Percentiles rank a stretch among this genome's conserved stretches.
Evolutionary conservation across 495 filamentous ascomycete species (phyloP).

Genomic region (Aspergillus heteromorphus): DNA sequence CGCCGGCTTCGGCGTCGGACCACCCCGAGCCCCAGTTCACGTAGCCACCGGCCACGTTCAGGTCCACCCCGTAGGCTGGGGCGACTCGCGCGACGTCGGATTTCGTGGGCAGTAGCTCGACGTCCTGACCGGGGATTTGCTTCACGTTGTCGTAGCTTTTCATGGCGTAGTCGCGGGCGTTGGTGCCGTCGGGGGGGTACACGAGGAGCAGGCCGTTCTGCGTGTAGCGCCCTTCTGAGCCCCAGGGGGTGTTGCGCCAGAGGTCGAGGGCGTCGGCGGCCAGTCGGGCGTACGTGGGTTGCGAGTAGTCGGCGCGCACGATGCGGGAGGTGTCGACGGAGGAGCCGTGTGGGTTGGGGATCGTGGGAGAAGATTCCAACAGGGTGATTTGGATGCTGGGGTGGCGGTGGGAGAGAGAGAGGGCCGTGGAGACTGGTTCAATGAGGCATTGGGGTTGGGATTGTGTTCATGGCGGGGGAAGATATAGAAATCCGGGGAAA

Average conservation of each 20-base stretch:
- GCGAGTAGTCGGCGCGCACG: slow-evolving; percentile 76
- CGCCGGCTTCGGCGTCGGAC: slow-evolving; percentile 73
- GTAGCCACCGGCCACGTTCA: slow-evolving; percentile 63
- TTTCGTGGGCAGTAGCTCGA: slow-evolving; percentile 44
- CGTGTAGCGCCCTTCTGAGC: slow-evolving; percentile 62
- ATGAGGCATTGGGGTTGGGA: background rate
- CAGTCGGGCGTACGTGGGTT: slow-evolving; percentile 65
- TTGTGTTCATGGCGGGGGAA: background rate
- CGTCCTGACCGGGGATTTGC: slow-evolving; percentile 35
- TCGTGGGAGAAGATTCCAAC: slow-evolving; percentile 60
- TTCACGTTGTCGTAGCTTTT: slow-evolving; percentile 62
- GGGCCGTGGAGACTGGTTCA: slow-evolving; percentile 57
- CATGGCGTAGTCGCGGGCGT: slow-evolving; percentile 59
- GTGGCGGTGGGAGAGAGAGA: slow-evolving; percentile 56
- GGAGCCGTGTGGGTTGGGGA: slow-evolving; percentile 64
- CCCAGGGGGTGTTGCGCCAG: slow-evolving; percentile 65
- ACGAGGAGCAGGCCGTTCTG: slow-evolving; percentile 72
- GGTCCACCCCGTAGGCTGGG: slow-evolving; percentile 43
- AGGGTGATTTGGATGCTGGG: slow-evolving; percentile 55
- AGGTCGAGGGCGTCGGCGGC: slow-evolving; percentile 57
- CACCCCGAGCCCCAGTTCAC: slow-evolving; percentile 76
- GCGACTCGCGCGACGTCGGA: slow-evolving; percentile 36
- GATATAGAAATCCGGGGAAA: background rate
- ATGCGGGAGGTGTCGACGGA: slow-evolving; percentile 74
- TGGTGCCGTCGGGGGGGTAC: slow-evolving; percentile 43